phyloP scores from a whole-genome alignment of 2,329 filamentous ascomycete species.

The Fusarium sp. region DNA sequence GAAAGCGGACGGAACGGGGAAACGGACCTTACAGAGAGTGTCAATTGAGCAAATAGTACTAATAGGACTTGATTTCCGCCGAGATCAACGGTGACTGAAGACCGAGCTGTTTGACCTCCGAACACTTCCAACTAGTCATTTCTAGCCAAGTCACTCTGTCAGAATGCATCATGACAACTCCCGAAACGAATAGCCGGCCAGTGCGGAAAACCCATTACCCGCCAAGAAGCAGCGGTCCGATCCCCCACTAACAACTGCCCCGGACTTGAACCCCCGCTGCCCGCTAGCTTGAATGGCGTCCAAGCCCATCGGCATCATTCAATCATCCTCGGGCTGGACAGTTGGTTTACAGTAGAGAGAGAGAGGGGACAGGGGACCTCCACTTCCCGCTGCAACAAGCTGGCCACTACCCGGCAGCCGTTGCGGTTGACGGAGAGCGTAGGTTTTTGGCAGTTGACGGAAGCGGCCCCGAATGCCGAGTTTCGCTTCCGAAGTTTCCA shows the following conservation, averaged over 20 bases:
- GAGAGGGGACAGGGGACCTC: background rate
- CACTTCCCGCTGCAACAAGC: conserved; percentile 13
- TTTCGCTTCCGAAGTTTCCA: conserved; percentile 36
- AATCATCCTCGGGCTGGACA: conserved; percentile 27
- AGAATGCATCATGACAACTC: conserved; percentile 39
- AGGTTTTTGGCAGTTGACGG: conserved; percentile 1
- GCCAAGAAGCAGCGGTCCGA: conserved; percentile 24
- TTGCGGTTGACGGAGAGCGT: conserved; percentile 2
- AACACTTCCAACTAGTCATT: conserved; percentile 9
- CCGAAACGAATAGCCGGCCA: conserved; percentile 41
- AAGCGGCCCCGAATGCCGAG: conserved; percentile 37
- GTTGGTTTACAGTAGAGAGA: background rate
- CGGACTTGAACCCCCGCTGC: conserved; percentile 40
- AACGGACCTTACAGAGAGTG: background rate
- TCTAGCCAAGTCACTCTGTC: background rate
- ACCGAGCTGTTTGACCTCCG: conserved; percentile 17
- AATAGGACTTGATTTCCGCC: conserved; percentile 19
- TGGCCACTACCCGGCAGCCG: conserved; percentile 22
- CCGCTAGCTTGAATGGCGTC: conserved; percentile 12
- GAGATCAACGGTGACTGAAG: conserved; percentile 30
- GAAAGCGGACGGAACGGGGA: conserved; percentile 21
- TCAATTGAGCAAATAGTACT: conserved; percentile 27
- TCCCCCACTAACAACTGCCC: conserved; percentile 11
- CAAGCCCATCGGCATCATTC: background rate
- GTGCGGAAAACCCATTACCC: conserved; percentile 43